A percentile compares a stretch with the other conserved stretches of the same genome.
Conservation (phyloP, 805 yeast species). For the Metschnikowia similis region DNA sequence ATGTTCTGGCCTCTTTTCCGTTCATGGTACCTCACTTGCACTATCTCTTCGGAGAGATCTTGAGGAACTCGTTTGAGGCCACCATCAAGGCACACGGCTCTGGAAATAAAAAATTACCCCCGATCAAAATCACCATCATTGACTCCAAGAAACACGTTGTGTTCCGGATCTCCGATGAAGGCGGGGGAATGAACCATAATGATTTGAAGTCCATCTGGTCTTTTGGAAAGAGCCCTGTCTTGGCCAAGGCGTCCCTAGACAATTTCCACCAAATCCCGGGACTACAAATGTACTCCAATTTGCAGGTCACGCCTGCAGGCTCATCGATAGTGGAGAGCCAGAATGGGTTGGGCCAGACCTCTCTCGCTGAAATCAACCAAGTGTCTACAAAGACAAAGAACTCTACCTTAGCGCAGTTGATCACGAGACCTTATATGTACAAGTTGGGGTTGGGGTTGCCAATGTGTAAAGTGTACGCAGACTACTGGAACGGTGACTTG, state of each 20-base stretch:
- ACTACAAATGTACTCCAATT: slow-evolving; percentile 41
- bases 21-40: slow-evolving; percentile 84
- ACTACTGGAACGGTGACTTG: slow-evolving; percentile 93
- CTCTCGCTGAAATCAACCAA: slow-evolving; percentile 38
- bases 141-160: slow-evolving; percentile 62
- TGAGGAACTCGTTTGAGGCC: slow-evolving; percentile 82
- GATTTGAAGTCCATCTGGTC: slow-evolving; percentile 74
- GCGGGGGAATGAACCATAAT: slow-evolving; percentile 75
- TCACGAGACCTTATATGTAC: slow-evolving; percentile 67
- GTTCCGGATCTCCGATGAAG: slow-evolving; percentile 81
- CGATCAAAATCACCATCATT: slow-evolving; percentile 73
- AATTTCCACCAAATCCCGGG: slow-evolving; percentile 73
- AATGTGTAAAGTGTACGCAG: slow-evolving; percentile 88
- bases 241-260: slow-evolving; percentile 54
- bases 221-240: slow-evolving; percentile 66
- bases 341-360: slow-evolving; percentile 33
- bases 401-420: slow-evolving; percentile 59
- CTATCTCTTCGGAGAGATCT: slow-evolving; percentile 80
- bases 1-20: slow-evolving; percentile 61
- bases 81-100: slow-evolving; percentile 48
- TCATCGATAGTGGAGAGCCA: slow-evolving; percentile 30
- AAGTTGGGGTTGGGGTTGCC: slow-evolving; percentile 88
- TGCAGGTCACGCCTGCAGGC: slow-evolving; percentile 38
- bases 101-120: slow-evolving; percentile 47
- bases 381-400: slow-evolving; percentile 26